phyloP scores from a whole-genome alignment of 2,329 filamentous ascomycete species.

The Fusarium coicis region DNA sequence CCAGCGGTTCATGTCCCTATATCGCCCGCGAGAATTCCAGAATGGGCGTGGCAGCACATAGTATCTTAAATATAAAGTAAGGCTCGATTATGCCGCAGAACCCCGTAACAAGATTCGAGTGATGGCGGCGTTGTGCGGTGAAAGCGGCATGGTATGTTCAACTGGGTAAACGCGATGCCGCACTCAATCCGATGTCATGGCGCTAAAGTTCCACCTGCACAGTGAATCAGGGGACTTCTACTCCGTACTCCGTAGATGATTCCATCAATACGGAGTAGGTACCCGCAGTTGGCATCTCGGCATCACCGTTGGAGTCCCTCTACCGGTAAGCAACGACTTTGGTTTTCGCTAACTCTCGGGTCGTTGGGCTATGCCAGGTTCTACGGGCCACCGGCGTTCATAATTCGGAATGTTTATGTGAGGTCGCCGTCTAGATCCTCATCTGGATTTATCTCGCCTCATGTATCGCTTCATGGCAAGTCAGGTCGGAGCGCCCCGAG shows the following conservation, averaged over 20 bases:
- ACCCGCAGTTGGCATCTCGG: constrained; percentile 12
- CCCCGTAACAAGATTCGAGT: background rate
- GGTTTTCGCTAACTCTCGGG: background rate
- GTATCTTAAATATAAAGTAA: constrained; percentile 15
- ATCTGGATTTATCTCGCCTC: constrained; percentile 5
- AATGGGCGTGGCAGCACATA: background rate
- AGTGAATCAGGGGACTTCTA: constrained; percentile 1
- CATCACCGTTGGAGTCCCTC: background rate
- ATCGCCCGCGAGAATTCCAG: background rate
- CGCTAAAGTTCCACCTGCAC: background rate
- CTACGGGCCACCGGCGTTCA: background rate
- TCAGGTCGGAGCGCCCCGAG: constrained; percentile 30
- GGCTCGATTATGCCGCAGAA: constrained; percentile 22
- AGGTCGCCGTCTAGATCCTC: constrained; percentile 10
- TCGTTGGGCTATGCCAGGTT: background rate
- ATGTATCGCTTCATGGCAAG: background rate
- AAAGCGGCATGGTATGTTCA: background rate
- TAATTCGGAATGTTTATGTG: constrained; percentile 16
- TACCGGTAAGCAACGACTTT: background rate
- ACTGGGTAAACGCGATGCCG: background rate
- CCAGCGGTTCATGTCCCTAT: constrained; percentile 6
- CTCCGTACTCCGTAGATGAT: background rate
- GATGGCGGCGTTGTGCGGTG: constrained; percentile 25
- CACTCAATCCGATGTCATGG: background rate
- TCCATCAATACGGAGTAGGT: background rate